Conservation (phyloP, 1,139 yeast genomes). For the Taphrina wiesneri region DNA sequence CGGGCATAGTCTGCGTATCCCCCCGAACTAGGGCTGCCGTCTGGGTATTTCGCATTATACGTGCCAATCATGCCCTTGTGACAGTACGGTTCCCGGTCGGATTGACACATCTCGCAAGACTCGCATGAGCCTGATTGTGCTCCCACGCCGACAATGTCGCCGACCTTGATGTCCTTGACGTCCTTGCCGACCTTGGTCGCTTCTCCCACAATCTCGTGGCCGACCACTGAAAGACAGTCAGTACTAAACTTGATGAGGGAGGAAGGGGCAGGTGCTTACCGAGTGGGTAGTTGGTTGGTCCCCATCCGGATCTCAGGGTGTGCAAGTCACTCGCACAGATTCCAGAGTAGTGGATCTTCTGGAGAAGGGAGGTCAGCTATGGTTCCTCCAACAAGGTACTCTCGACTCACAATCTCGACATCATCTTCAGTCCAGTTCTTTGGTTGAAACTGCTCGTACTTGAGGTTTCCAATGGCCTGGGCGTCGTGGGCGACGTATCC, state of each 20-base stretch:
- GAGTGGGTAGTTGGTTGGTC: slow-evolving; percentile 41
- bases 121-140: slow-evolving; percentile 56
- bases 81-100: slow-evolving; percentile 57
- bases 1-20: slow-evolving; percentile 63
- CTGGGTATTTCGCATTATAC: slow-evolving; percentile 44
- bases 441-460: slow-evolving; percentile 38
- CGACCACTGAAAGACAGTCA: slow-evolving; percentile 48
- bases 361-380: background rate
- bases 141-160: slow-evolving; percentile 66
- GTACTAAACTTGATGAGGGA: slow-evolving; percentile 25
- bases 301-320: slow-evolving; percentile 51
- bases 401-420: slow-evolving; percentile 37
- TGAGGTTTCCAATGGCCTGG: slow-evolving; percentile 40
- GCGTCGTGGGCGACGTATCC: slow-evolving; percentile 40
- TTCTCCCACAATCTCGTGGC: slow-evolving; percentile 60
- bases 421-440: slow-evolving; percentile 40
- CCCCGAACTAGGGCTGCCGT: slow-evolving; percentile 52
- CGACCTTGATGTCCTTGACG: slow-evolving; percentile 53
- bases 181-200: slow-evolving; percentile 56
- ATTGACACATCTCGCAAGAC: slow-evolving; percentile 53
- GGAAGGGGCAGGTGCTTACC: background rate
- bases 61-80: slow-evolving; percentile 49
- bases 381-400: background rate
- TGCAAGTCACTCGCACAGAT: slow-evolving; percentile 64
- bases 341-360: slow-evolving; percentile 47